Evolutionary conservation across 805 yeast species (phyloP).

Genomic region (Saturnispora ahearnii): DNA sequence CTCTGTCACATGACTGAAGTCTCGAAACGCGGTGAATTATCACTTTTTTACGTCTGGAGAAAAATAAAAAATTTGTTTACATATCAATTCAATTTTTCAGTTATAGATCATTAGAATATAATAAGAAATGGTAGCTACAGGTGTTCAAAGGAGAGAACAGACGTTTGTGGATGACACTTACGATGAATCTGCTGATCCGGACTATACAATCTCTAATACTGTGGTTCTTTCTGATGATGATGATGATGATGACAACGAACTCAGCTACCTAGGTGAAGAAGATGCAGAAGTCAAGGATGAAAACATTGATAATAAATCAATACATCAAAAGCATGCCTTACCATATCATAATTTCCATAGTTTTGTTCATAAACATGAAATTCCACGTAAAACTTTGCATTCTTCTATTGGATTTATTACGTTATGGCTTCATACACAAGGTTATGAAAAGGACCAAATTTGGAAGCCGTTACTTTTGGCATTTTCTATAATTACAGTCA

Average conservation of each 20-base stretch:
- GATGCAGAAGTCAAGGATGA: slow-evolving; percentile 1
- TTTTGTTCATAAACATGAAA: slow-evolving; percentile 56
- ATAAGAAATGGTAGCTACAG: neutral
- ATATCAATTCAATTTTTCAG: neutral
- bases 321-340: neutral
- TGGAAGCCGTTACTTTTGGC: slow-evolving; percentile 49
- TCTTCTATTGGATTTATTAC: slow-evolving; percentile 83
- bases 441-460: slow-evolving; percentile 48
- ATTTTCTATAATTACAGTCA: slow-evolving; percentile 44
- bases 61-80: neutral
- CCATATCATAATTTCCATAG: slow-evolving; percentile 24
- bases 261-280: slow-evolving; percentile 7
- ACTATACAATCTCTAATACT: slow-evolving; percentile 15
- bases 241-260: slow-evolving; percentile 1
- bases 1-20: no score
- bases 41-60: neutral
- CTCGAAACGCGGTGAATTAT: no score
- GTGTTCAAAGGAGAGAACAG: slow-evolving; percentile 1
- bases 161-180: slow-evolving; percentile 16
- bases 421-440: slow-evolving; percentile 57
- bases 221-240: slow-evolving; percentile 3
- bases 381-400: slow-evolving; percentile 83
- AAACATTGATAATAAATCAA: neutral
- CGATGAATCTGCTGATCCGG: slow-evolving; percentile 24
- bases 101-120: neutral